Base-by-base conservation (phyloP, 305 asterid species). In the Solanum hybrid region DNA sequence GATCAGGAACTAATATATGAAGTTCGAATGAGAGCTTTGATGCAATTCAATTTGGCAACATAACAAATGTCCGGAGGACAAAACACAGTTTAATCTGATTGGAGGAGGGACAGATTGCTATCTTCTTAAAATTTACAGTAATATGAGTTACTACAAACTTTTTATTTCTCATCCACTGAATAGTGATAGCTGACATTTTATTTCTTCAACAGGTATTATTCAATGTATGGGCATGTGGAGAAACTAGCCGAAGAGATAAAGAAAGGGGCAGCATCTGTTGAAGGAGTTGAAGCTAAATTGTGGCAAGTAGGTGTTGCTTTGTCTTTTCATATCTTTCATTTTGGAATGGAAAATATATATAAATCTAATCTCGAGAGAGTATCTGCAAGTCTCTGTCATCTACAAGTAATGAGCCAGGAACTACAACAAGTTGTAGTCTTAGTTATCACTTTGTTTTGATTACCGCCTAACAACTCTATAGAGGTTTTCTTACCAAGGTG, bases 201-300 rank as follows among this genome's bases (percentile, higher is more conserved):
- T 77, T 73, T 73, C 56, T 29, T 45, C 17, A 35, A n/a, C 86
- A 96, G 98, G 90, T 96, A 95, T 92, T 96, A 95, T 89, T 95
- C 95, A 37, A 95, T 90, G 93, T 94, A 93, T 90, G 97, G 96
- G 40, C 97, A 95, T 91, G 97, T 95, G 72, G 97, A 92, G 93
- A 95, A 92, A 91, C 94, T 95, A 73, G 97, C 99, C n/a, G 94
- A 96, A 88, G 98, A 94, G 93, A 95, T 96, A 89, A 91, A 90
- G 94, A 94, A 95, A 88, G 99, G 99, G 87, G 99, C 97, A 76
- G 93, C 95, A 42, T 93, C 96, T 73, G 95, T 96, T 86, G 98
- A 94, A 93, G 98, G 98, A 79, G 97, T 96, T 72, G 99, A 96
- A 89, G 98, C 95, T 91, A 94, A 93, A 90, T 88, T 96, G 85